Evolutionary conservation across 345 rosid genomes (phyloP), one percentile per base, ranked within the genome.

Genomic region (Erucastrum elatum): DNA sequence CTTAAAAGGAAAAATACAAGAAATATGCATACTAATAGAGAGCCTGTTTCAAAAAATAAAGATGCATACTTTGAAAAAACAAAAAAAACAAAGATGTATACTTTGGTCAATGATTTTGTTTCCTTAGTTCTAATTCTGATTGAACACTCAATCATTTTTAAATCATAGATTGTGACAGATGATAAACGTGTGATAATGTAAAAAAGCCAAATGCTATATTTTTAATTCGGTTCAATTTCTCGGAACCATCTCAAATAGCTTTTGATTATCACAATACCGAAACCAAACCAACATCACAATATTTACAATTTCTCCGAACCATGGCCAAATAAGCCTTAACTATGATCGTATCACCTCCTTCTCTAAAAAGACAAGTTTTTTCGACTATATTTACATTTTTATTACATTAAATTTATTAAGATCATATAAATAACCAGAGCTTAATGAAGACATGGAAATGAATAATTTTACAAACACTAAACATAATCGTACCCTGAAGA

Each of bases 401-500:
- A 77, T 77, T 56, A 53, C 21, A 35, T 49, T 41, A 29, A 29
- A 41, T 41, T 41, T 70, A 41, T 70, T 17, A 66, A 3, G 68
- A 78, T 59, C 77, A 59, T n/a, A 41, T 9, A 66, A 59, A 41
- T 9, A 66, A 59, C 56, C 63, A 29, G 53, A 70, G 73, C 77
- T 66, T 67, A 34, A 41, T 9, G 25, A 55, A 17, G 34, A 72
- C 70, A 73, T 46, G 33, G 56, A 51, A 37, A 75, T 63, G 62
- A 80, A 68, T 9, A 39, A 78, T 35, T 73, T 46, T 68, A 74
- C 62, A 1, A 41, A 33, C 46, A 65, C 81, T 81, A 89, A 65
- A 88, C 94, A 63, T 86, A 88, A 66, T 87, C 94, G 7, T 82
- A 89, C 49, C 82, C 89, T 3, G 82, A 64, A 56, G 83, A 75